Base-by-base conservation (phyloP, 1,284 basidiomycete species). In the Malassezia psittaci region DNA sequence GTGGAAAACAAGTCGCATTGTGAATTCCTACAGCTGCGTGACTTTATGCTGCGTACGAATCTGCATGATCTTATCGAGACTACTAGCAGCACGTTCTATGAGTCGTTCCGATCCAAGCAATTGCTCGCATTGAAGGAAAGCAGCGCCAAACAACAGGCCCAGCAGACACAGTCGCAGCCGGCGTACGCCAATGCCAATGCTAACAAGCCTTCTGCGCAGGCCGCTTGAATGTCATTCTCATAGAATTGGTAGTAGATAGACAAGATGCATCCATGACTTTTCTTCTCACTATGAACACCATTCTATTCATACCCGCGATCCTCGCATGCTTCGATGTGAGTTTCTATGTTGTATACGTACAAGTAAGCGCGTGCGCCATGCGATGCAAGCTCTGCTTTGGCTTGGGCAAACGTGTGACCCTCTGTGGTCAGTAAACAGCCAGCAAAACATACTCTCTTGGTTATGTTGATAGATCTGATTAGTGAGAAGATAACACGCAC, bases 61-160 rank as follows among this genome's bases (percentile, higher is more conserved):
- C 78, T 98, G 69, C 94, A 98, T 77, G 94, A 98, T 76, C 79
- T 98, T 68, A 96, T 98, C 76, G 93, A 98, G 81, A 96, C 93
- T 52, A 98, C 93, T 2, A 88, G 91, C 8, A 88, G 93, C 77
- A 94, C 94, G 76, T 94, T 98, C 78, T 98, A 98, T 78, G 94
- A 98, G 81, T 90, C 91, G 8, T 98, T 98, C 87, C 85, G 93
- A 65, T 91, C 88, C 69, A 96, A 96, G 80, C 94, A 98, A 79
- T 77, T 93, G 63, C 79, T 93, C 49, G 90, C 90, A 21, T 81
- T 93, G 69, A 93, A 93, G 81, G 89, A 93, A 62, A 73, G 69
- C 48, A 73, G 69, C 36, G 64, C 64, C 15, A 76, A 74, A 56
- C 73, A 76, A 57, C 71, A 71, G 54, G 52, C 60, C 51, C 50